These are phyloP conservation scores for Penicillium steckii DNA, from an alignment of 495 filamentous ascomycete genomes.

Conservation along the genomic window DNA sequence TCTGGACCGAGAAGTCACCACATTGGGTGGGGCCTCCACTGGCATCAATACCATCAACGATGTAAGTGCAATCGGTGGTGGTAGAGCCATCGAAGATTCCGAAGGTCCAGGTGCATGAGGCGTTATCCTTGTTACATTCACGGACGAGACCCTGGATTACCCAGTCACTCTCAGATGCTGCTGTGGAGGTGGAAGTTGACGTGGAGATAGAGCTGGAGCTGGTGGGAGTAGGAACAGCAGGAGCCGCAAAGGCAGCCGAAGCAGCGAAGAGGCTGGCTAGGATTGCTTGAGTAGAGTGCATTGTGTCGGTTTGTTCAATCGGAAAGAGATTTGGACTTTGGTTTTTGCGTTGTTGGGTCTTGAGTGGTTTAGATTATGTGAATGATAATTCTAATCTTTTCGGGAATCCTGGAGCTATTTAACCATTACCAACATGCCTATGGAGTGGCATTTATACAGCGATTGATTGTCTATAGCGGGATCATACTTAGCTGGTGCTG, in stretches of 20 bases:
- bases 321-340: not conserved
- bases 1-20: not conserved
- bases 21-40: not conserved
- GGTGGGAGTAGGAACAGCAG: not conserved
- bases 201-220: not conserved
- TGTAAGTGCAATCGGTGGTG: conserved; percentile 2
- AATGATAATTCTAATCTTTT: not conserved
- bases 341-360: not conserved
- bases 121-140: not conserved
- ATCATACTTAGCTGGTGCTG: too few species aligned
- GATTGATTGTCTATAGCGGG: not conserved
- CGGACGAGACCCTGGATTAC: not conserved
- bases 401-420: not conserved
- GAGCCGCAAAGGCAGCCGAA: not conserved
- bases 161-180: not conserved
- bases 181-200: not conserved
- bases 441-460: not conserved
- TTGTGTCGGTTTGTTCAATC: not conserved
- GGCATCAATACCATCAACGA: not conserved
- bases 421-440: too few species aligned
- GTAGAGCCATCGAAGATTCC: not conserved
- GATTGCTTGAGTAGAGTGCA: not conserved
- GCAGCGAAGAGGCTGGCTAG: conserved; percentile 1
- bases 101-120: conserved; percentile 3
- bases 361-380: not conserved